Percentiles rank a stretch among this genome's conserved stretches.
Evolutionary conservation across 2,329 filamentous ascomycete species (phyloP).

Genomic region (Sarocladium kiliense): DNA sequence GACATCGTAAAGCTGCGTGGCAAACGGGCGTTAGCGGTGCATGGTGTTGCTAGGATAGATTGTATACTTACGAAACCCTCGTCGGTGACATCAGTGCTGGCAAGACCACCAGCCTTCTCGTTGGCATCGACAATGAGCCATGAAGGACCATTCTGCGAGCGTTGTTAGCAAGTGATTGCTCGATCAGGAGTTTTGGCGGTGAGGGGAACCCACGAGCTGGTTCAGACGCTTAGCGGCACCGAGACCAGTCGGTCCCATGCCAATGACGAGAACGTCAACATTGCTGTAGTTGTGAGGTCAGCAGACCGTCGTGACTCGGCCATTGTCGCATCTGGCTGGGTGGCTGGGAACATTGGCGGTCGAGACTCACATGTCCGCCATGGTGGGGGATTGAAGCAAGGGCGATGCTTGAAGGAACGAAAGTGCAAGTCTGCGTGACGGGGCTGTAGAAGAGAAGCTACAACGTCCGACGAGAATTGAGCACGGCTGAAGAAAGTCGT

Average conservation of each 20-base stretch:
- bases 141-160: conserved; percentile 72
- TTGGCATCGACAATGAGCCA: conserved; percentile 95
- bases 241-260: conserved; percentile 93
- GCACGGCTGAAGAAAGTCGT: conserved; percentile 22
- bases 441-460: neutral
- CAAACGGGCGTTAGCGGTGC: conserved; percentile 15
- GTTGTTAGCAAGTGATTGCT: conserved; percentile 18
- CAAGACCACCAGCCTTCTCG: conserved; percentile 89
- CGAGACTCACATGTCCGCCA: conserved; percentile 22
- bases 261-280: conserved; percentile 96
- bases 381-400: conserved; percentile 17
- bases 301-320: conserved; percentile 5
- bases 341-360: neutral
- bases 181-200: conserved; percentile 21
- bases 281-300: conserved; percentile 49
- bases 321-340: neutral
- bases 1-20: conserved; percentile 84
- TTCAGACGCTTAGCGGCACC: conserved; percentile 97
- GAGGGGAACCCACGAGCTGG: conserved; percentile 69
- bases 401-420: conserved; percentile 6
- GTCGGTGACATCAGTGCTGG: conserved; percentile 88
- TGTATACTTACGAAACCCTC: conserved; percentile 85
- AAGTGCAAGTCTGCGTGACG: conserved; percentile 1
- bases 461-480: neutral
- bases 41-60: neutral